Base-by-base conservation (phyloP, 805 yeast genomes). In the Metschnikowia lunata region DNA sequence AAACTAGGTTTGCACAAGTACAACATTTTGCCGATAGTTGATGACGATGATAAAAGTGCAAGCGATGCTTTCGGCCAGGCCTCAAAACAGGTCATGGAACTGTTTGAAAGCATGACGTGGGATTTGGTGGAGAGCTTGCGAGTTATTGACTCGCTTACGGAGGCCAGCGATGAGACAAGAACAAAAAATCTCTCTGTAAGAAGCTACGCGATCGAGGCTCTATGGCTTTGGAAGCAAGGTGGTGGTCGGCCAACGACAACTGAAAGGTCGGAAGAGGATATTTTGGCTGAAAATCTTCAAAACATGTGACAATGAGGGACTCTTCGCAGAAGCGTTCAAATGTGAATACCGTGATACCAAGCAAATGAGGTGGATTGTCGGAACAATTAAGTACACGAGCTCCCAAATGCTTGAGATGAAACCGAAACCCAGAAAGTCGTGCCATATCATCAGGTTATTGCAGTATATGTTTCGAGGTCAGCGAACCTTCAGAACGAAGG, bases 171-270 rank as follows among this genome's bases (percentile, higher is more conserved):
- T 54, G 95, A 85, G 39, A 61, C 62, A 11, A 68, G 64, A 40
- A 83, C 88, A 0, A 69, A 64, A 13, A 87, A 85, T 60, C 47
- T 90, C 28, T 83, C 90, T 30, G 89, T 89, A 1, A 71, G 86
- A 54, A 85, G 78, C 52, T 87, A 88, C 60, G 95, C 97, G 1
- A 73, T 85, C 28, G 97, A 90, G 52, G 95, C 97, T 0, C 71
- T 90, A 30, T 90, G 96, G 96, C 65, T 90, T 42, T 88, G 95
- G 93, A 82, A 75, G 53, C 64, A 74, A 52, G 79, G 76, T 1
- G 77, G 78, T 0, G 80, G 76, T 47, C 51, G 59, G 28, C 49
- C 50, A 4, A 34, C 41, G 11, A 34, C 36, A 8, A 35, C 29
- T 13, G 51, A 49, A 34, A 50, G 48, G 37, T 51, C 49, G 15